Evolutionary conservation across 1,284 basidiomycete species (phyloP), one percentile per base, ranked within the genome.

Genomic region (Puccinia hordei): DNA sequence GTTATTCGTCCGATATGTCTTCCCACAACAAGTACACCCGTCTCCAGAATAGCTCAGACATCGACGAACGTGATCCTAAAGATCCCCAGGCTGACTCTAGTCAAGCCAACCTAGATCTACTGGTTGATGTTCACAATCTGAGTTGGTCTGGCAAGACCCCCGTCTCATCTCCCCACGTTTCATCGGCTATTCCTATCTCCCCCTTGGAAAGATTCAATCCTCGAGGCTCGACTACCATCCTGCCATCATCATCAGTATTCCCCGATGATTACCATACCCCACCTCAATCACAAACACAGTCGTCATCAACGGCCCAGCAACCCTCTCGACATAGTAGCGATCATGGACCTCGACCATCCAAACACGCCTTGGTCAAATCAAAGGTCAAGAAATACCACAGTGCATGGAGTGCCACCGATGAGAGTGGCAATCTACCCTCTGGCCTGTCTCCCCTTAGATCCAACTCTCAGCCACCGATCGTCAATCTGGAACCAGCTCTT

Each of bases 381-480:
- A 63, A 63, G 38, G 59, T 38, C 35, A 63, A 63, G 33, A 63
- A 63, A 22, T 63, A 63, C 22, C 59, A 63, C 59, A 63, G 33
- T 17, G 30, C 33, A 63, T 63, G 59, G 59, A 63, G 59, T n/a
- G 59, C 59, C 33, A 63, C 59, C 17, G 59, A 63, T n/a, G 59
- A 63, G 9, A 19, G 3, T 63, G 33, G 6, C 57, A 30, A 59
- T 17, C 13, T 12, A 19, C 59, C 59, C n/a, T 38, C 33, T 13
- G 59, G 57, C 57, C 17, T 27, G 13, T 59, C 57, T 13, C 59
- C 59, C 5, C 24, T 63, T 17, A 63, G 59, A 63, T 63, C 59
- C 19, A 63, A 63, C 33, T 38, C 41, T 22, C 49, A 69, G 66
- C 66, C 44, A 27, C 41, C 2, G 2, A 1, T 69, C 24, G 38